Base-by-base conservation (phyloP, 2,329 filamentous ascomycete genomes). In the Calonectria pseudoturangicola region DNA sequence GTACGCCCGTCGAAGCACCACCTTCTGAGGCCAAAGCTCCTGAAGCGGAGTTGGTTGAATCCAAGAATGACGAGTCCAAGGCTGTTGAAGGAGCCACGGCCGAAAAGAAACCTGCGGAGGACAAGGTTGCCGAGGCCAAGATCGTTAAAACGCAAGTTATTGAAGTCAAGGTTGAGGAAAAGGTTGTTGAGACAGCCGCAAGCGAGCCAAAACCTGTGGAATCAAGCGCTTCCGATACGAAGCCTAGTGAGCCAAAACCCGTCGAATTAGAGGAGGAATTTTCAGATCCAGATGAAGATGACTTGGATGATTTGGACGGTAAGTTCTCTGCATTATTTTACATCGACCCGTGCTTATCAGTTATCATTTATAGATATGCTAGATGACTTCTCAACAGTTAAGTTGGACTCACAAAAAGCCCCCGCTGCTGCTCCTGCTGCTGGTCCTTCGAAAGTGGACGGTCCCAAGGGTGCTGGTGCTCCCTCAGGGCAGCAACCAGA, bases 231-330 rank as follows among this genome's bases (percentile, higher is more conserved):
- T 10, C 54, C 28, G 65, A 65, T 21, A 25, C 66, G 33, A 60
- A 45, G 45, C 25, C 47, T 41, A n/a, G 15, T 33, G 41, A 60
- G 16, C 47, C 28, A 28, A 21, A 39, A 21, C 60, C 62, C 12
- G 50, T 68, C 43, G 58, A 54, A 25, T 16, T 47, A 43, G 68
- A 71, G 41, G 90, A 89, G 27, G 90, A 93, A 77, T 92, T 93
- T 18, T 93, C 95, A 25, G 96, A 98, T 80, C 96, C 96, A 8
- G 96, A 98, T 76, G 96, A 98, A 84, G 97, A 97, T 84, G 94
- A 97, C 78, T 87, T 97, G 25, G 94, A 98, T 81, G 97, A 98
- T 80, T 87, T 99, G 54, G 97, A 99, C 85, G 95, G 94, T 95
- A 48, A 7, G 70, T 45, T 15, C 15, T 47, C 4, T 30, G 6